Evolutionary conservation across 1,284 basidiomycete species (phyloP), one percentile per base, ranked within the genome.

Genomic region (Puccinia brachypodii): DNA sequence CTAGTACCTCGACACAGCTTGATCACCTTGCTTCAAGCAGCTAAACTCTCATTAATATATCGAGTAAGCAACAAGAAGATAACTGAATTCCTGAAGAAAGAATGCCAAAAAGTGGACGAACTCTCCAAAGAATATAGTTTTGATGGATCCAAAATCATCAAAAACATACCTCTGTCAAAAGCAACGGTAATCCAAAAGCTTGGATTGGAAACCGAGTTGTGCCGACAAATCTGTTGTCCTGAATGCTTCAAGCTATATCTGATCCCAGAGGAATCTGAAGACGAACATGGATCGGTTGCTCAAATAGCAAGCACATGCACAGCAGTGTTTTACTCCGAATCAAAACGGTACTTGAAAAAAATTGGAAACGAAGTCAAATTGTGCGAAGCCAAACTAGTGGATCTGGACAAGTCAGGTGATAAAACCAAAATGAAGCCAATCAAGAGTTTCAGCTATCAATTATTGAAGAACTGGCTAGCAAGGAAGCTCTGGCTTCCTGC

Each of bases 181-280:
- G 4, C 13, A 0, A 68, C 64, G 13, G 33, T 68, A n/a, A 40
- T 68, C 16, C 64, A 42, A 68, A 68, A 25, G n/a, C 36, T 68
- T 19, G 64, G 33, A 40, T 40, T 68, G 0, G 64, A 68, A 1
- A 42, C 19, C 31, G n/a, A 68, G 0, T 4, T 68, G 8, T 40
- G 0, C 8, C 7, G 22, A 68, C 4, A n/a, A 9, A 42, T 68
- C 14, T 68, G 64, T 14, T 68, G 64, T 19, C 14, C 64, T n/a
- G 64, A 68, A 19, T 68, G 64, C 64, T 68, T 68, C 40, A 68
- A 68, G n/a, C 64, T 68, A 8, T 68, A 68, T 31, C 64, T 31
- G 16, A 68, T 68, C 16, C 64, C 33, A 1, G 19, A 40, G 2
- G 16, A 28, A 16, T 22, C 33, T 8, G 31, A 64, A 11, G 28